Evolutionary conservation across 768 basidiomycete species (phyloP), one percentile per base, ranked within the genome.

Genomic region (Chalciporus sphaerocephalus): DNA sequence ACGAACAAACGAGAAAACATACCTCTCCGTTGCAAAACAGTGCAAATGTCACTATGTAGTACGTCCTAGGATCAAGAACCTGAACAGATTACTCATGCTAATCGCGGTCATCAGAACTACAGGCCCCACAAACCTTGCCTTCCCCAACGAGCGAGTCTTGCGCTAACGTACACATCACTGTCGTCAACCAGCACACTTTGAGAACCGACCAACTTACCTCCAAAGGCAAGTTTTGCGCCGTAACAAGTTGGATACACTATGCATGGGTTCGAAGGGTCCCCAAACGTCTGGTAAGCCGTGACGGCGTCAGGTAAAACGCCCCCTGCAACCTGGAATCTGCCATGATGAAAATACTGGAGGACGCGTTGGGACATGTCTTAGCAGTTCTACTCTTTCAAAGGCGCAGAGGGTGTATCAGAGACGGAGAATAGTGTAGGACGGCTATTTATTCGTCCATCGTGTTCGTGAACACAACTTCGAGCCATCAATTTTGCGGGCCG

Each of bases 1-100:
- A n/a, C n/a, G 17, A 23, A 33, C 33, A 6, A 15, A n/a, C 11
- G 13, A 12, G 24, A 28, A 17, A 13, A 44, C 68, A 25, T 44
- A 78, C 79, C 71, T 81, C 79, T 59, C 80, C 79, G 48, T 78
- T 78, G 30, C 74, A 78, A 53, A 80, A 81, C 23, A 80, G 59
- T 0, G 75, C 77, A 50, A 80, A 76, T 2, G 78, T 76, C 11
- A 80, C 76, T 10, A 81, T 60, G 44, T 68, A 80, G 53, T 80
- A 81, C 44, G 74, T 74, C 15, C 46, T 61, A 3, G 80, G 70
- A 52, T 79, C 70, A n/a, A 81, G 63, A 7, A 65, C 70, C 76
- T 79, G 47, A 38, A 33, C 18, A 7, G 21, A 12, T 12, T 11
- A 18, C 48, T n/a, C 41, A 30, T 33, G 42, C 28, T 24, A 4